Evolutionary conservation across 2,329 filamentous ascomycete species (phyloP), one percentile per base, ranked within the genome.

Genomic region (Beauveria brongniartii): DNA sequence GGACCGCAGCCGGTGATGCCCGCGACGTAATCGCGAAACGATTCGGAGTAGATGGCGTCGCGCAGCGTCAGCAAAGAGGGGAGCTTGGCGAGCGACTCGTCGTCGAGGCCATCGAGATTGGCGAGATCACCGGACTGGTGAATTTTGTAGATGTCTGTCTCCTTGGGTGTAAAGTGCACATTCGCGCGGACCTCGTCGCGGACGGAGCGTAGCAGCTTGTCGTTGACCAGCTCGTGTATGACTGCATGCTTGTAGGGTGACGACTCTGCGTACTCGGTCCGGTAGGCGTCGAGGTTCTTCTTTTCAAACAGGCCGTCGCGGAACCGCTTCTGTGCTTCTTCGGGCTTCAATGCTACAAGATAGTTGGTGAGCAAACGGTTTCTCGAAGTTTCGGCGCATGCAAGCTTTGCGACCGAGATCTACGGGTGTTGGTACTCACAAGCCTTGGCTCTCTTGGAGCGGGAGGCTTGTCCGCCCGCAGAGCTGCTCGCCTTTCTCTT

Each of bases 111-210:
- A 74, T 97, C 93, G 62, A 99, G 85, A 75, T 99, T 99, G 52
- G 94, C 94, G 40, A 99, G 83, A 73, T 99, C 94, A 66, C 94
- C 94, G 5, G 93, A 97, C 79, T 99, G 94, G 81, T 97, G 92
- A 71, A 99, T 97, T 77, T 95, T 96, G 83, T 99, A 99, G 69
- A 99, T 99, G 74, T 99, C 94, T 53, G 94, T 99, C 76, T 99
- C 94, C 75, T 99, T 99, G 68, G 92, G 92, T 14, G 94, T 97
- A 78, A 99, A 99, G 67, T 90, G 87, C 67, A 99, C 90, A 71
- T 96, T 92, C 67, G 89, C 82, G 74, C 88, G 88, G 74, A 97
- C 93, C 77, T 99, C 94, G 69, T 83, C 78, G 71, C 94, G 92
- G 63, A 99, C 94, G 60, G 84, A 81, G 69, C 92, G 92, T 52